Evolutionary conservation across 257 asterid genomes (phyloP).

Genomic region (Capsicum baccatum): DNA sequence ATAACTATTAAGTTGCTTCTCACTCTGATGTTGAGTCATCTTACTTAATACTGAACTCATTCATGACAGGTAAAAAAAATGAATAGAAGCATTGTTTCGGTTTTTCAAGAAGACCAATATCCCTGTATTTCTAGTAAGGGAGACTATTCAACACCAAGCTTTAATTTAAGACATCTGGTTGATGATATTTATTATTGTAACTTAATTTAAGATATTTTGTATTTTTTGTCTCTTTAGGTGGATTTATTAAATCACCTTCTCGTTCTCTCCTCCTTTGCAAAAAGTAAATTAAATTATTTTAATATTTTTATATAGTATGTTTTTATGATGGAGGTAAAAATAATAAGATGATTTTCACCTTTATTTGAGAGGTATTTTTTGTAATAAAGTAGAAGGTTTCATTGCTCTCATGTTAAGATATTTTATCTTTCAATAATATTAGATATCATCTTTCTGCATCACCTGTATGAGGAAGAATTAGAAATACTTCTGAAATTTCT

Average conservation of each 20-base stretch:
- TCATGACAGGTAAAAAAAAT: conserved; percentile 82
- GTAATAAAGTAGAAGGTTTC: no score
- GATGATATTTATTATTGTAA: neutral
- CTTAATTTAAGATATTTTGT: neutral
- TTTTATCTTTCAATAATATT: no score
- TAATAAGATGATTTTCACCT: no score
- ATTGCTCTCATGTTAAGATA: no score
- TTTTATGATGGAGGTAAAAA: no score
- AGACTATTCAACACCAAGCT: neutral
- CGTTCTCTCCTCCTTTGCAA: neutral
- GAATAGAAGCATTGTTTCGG: conserved; percentile 86
- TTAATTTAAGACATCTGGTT: neutral
- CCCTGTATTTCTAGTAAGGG: conserved; percentile 82
- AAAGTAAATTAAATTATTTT: neutral
- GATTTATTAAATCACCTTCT: neutral
- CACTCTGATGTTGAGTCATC: neutral
- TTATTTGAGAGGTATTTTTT: no score
- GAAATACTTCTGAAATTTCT: no score
- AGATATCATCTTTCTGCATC: no score
- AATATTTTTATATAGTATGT: no score
- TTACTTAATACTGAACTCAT: neutral
- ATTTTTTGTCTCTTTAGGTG: neutral
- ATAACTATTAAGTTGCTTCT: neutral
- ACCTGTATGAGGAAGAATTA: no score
- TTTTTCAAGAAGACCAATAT: conserved; percentile 88